phyloP scores from a whole-genome alignment of 2,329 filamentous ascomycete genomes.

The Alternaria conjuncta region DNA sequence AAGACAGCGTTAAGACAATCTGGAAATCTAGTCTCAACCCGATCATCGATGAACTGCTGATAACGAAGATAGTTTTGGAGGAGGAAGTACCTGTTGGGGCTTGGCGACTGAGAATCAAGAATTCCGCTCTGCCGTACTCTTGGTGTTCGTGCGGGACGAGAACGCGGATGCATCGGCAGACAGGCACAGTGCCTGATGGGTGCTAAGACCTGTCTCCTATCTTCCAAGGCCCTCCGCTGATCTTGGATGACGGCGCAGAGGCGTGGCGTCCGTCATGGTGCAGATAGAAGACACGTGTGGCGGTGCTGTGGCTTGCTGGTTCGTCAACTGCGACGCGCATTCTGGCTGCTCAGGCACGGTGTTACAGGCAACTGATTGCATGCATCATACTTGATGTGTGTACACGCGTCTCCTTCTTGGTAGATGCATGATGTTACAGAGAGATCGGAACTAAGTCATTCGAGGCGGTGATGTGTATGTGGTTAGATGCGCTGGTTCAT shows the following conservation, averaged over 20 bases:
- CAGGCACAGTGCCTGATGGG: background rate
- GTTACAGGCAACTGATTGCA: background rate
- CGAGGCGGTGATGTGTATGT: background rate
- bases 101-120: slow-evolving; percentile 1
- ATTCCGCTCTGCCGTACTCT: slow-evolving; percentile 3
- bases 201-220: background rate
- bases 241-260: background rate
- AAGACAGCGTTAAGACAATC: background rate
- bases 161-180: background rate
- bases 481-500: background rate
- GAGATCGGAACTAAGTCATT: background rate
- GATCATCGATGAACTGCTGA: background rate
- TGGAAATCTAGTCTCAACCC: background rate
- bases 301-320: background rate
- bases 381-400: background rate
- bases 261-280: slow-evolving; percentile 2
- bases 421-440: background rate
- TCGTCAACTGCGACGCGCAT: background rate
- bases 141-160: slow-evolving; percentile 6
- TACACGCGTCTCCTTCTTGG: background rate
- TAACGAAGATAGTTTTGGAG: background rate
- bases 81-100: background rate
- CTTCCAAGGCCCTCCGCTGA: slow-evolving; percentile 1
- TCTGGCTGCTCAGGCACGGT: background rate
- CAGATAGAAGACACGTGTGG: background rate